Evolutionary conservation across 139 green algal species (phyloP).

Genomic region (Auxenochlorella protothecoides): DNA sequence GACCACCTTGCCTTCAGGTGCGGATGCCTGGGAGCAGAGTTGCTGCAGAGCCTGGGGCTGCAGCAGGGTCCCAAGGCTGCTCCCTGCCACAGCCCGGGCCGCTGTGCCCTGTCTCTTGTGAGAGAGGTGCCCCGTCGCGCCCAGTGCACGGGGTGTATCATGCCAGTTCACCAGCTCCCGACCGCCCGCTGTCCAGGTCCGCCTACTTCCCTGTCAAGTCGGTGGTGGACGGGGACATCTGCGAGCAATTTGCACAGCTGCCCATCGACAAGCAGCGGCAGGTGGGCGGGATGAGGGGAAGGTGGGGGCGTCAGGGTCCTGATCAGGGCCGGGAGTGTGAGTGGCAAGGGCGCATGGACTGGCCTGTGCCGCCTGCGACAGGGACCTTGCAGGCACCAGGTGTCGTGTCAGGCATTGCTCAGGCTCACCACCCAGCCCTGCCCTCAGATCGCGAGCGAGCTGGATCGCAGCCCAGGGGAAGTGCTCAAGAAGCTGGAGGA

Average conservation of each 20-base stretch:
- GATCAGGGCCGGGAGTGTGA: too few relatives aligned
- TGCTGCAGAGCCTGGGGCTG: background rate
- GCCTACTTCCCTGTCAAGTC: constrained; percentile 91
- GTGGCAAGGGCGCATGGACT: too few relatives aligned
- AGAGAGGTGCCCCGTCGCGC: too few relatives aligned
- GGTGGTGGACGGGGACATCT: constrained; percentile 93
- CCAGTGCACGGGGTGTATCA: background rate
- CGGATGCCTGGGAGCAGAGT: background rate
- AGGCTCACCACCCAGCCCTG: too few relatives aligned
- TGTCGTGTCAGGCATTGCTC: too few relatives aligned
- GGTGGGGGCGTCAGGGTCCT: too few relatives aligned
- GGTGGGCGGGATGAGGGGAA: background rate
- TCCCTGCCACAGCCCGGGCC: background rate
- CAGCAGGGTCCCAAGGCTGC: background rate
- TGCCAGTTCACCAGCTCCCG: constrained; percentile 10
- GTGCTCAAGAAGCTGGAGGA: constrained; percentile 98
- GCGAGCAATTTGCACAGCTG: constrained; percentile 65
- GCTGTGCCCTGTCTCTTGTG: background rate
- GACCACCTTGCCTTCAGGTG: constrained; percentile 83
- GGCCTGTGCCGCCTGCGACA: too few relatives aligned
- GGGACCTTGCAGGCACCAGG: too few relatives aligned
- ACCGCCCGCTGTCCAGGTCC: constrained; percentile 50
- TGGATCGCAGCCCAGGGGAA: constrained; percentile 86
- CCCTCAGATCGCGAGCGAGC: constrained; percentile 63
- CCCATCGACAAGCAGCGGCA: constrained; percentile 62